Evolutionary conservation across 306 rosid species (phyloP).

Genomic region (Malus fusca): DNA sequence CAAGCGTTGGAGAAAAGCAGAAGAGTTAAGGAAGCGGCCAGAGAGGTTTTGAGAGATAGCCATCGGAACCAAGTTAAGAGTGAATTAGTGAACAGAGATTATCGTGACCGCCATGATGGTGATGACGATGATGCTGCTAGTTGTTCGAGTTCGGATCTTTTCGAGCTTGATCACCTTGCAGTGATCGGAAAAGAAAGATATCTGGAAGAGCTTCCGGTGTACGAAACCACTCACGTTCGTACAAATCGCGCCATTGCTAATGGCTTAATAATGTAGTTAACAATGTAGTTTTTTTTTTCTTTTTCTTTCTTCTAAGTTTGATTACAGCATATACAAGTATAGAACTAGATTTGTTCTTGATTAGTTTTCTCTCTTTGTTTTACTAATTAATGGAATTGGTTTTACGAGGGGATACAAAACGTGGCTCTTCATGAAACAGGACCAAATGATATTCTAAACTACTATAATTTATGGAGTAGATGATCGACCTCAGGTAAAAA

Average conservation of each 20-base stretch:
- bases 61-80: slow-evolving; percentile 36
- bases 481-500: neutral
- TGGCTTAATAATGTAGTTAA: slow-evolving; percentile 34
- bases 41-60: slow-evolving; percentile 47
- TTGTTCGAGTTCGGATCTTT: slow-evolving; percentile 89
- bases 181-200: slow-evolving; percentile 42
- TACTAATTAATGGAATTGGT: neutral
- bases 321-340: neutral
- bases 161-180: slow-evolving; percentile 74
- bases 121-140: slow-evolving; percentile 62
- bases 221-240: slow-evolving; percentile 58
- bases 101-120: neutral
- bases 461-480: no score
- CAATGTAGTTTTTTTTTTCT: neutral
- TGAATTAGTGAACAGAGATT: slow-evolving; percentile 29
- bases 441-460: neutral
- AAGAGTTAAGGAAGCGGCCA: slow-evolving; percentile 34
- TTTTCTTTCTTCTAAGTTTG: neutral
- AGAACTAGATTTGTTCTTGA: neutral
- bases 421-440: neutral
- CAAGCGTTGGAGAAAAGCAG: slow-evolving; percentile 27
- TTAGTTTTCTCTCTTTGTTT: neutral
- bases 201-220: slow-evolving; percentile 79
- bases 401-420: neutral
- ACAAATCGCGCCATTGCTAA: slow-evolving; percentile 67